These are phyloP conservation scores for Pythium phragmitis DNA, from an alignment of 352 stramenopile species.

Conservation along the genomic window DNA sequence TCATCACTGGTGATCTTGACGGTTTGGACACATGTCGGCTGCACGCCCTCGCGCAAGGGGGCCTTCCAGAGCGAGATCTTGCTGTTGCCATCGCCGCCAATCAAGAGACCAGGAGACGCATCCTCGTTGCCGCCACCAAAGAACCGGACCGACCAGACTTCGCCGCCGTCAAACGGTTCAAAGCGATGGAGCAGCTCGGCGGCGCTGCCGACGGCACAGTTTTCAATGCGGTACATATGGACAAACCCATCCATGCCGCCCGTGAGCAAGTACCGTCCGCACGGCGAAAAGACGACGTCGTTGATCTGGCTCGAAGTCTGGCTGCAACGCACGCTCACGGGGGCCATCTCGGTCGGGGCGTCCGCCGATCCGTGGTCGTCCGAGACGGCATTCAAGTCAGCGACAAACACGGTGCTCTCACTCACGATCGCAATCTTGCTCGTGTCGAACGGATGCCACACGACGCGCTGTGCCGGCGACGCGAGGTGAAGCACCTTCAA, in stretches of 20 bases:
- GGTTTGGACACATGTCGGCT: constrained; percentile 62
- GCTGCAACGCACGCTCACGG: constrained; percentile 66
- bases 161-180: constrained; percentile 68
- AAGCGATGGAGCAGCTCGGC: constrained; percentile 77
- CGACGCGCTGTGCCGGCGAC: constrained; percentile 59
- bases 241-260: constrained; percentile 76
- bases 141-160: constrained; percentile 73
- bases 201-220: constrained; percentile 41
- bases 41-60: constrained; percentile 49
- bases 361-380: constrained; percentile 24
- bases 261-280: constrained; percentile 57
- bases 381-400: constrained; percentile 50
- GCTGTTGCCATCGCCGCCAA: constrained; percentile 69
- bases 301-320: constrained; percentile 74
- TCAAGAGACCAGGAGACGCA: constrained; percentile 49
- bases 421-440: constrained; percentile 76
- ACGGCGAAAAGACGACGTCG: constrained; percentile 71
- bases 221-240: constrained; percentile 71
- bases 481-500: constrained; percentile 51
- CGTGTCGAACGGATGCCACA: constrained; percentile 78
- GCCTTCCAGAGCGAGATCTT: constrained; percentile 61
- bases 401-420: constrained; percentile 63
- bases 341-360: constrained; percentile 57
- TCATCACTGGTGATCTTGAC: constrained; percentile 41
- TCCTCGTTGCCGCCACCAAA: constrained; percentile 49